Evolutionary conservation across 768 basidiomycete species (phyloP).

Genomic region (Pulveroboletus frians): DNA sequence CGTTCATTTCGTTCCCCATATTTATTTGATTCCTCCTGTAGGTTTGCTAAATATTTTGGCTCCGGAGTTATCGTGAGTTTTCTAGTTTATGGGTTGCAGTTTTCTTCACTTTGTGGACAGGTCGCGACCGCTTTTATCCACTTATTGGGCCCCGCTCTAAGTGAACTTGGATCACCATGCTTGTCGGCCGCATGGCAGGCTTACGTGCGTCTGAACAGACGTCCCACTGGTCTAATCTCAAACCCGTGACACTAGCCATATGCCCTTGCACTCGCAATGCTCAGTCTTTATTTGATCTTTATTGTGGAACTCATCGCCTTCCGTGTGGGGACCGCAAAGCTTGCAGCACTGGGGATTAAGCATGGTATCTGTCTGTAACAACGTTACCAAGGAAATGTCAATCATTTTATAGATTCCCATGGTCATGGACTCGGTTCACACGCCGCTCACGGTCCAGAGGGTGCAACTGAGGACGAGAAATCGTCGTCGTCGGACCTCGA

Average conservation of each 20-base stretch:
- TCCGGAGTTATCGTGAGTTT: slow-evolving; percentile 76
- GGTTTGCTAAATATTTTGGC: slow-evolving; percentile 87
- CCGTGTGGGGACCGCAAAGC: slow-evolving; percentile 74
- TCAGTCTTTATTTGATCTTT: slow-evolving; percentile 81
- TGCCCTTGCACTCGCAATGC: slow-evolving; percentile 72
- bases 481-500: slow-evolving; percentile 26
- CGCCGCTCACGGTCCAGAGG: slow-evolving; percentile 69
- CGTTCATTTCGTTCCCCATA: not conserved
- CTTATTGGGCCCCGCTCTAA: slow-evolving; percentile 69
- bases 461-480: slow-evolving; percentile 8
- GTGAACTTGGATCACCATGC: slow-evolving; percentile 66
- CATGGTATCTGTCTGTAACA: slow-evolving; percentile 44
- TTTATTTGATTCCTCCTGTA: slow-evolving; percentile 25
- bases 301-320: slow-evolving; percentile 82
- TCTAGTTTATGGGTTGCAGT: not conserved
- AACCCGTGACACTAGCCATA: slow-evolving; percentile 54
- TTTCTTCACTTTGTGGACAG: slow-evolving; percentile 32
- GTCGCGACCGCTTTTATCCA: slow-evolving; percentile 90
- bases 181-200: slow-evolving; percentile 61
- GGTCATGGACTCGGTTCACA: slow-evolving; percentile 58
- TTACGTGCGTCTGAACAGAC: slow-evolving; percentile 51
- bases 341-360: slow-evolving; percentile 57
- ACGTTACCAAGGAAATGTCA: not conserved
- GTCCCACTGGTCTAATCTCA: not conserved
- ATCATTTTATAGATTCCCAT: slow-evolving; percentile 48